These are phyloP conservation scores for Centaurea solstitialis DNA, from an alignment of 129 eudicot genomes.

Conservation along the genomic window DNA sequence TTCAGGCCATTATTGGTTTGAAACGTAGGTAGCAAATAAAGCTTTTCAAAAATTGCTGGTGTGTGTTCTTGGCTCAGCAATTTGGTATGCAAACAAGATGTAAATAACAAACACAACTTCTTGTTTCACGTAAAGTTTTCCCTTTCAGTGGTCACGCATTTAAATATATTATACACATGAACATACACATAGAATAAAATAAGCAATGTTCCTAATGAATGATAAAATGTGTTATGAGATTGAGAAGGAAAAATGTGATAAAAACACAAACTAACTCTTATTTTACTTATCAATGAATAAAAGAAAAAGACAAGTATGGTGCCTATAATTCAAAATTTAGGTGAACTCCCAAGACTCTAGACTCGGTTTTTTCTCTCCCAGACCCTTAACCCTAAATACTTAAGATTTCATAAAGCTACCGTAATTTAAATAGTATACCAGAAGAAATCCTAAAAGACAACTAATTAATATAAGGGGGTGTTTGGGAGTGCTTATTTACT, in stretches of 20 bases:
- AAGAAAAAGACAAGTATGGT: background rate
- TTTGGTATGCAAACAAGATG: background rate
- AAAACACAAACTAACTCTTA: background rate
- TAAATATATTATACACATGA: background rate
- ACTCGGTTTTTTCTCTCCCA: background rate
- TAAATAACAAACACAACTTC: background rate
- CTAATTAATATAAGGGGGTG: background rate
- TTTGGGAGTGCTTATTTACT: no score
- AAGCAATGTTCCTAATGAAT: background rate
- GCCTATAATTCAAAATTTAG: background rate
- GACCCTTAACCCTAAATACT: background rate
- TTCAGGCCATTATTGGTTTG: slow-evolving; percentile 76
- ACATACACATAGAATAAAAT: background rate
- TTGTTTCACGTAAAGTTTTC: background rate
- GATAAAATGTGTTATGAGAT: background rate
- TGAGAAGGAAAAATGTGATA: background rate
- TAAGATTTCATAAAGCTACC: background rate
- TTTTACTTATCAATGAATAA: background rate
- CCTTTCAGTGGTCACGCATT: background rate
- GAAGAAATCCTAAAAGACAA: background rate
- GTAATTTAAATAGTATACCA: background rate
- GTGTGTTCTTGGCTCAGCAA: background rate
- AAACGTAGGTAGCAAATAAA: slow-evolving; percentile 59
- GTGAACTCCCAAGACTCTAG: background rate
- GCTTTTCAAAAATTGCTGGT: background rate